These are phyloP conservation scores for Mallotus nudiflorus DNA, from an alignment of 345 rosid species.

Conservation along the genomic window DNA sequence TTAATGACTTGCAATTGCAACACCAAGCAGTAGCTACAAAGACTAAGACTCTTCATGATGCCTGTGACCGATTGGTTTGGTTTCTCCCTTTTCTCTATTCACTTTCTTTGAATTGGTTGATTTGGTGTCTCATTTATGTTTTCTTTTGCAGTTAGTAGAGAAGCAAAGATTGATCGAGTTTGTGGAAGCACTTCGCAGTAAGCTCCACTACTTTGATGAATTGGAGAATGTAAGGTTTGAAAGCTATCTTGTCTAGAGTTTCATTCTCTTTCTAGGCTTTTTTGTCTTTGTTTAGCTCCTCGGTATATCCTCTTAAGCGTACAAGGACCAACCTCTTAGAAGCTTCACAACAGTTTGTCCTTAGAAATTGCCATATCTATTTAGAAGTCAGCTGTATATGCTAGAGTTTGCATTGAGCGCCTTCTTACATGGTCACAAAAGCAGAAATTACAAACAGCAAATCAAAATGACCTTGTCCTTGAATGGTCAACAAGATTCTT, in stretches of 20 bases:
- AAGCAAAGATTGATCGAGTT: slow-evolving; percentile 86
- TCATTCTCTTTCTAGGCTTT: slow-evolving; percentile 5
- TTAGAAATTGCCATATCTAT: not conserved
- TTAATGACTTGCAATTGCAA: slow-evolving; percentile 79
- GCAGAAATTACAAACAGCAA: not conserved
- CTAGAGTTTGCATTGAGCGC: not conserved
- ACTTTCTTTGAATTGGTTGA: not conserved
- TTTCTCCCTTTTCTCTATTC: slow-evolving; percentile 22
- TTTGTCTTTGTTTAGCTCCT: slow-evolving; percentile 3
- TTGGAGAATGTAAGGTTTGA: slow-evolving; percentile 98
- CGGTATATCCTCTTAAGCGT: not conserved
- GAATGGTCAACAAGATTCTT: not conserved
- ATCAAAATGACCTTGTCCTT: not conserved
- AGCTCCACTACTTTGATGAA: slow-evolving; percentile 96
- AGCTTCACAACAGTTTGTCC: not conserved
- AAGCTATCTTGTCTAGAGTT: slow-evolving; percentile 38
- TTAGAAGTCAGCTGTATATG: not conserved
- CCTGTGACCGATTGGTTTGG: slow-evolving; percentile 86
- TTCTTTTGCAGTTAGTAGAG: slow-evolving; percentile 62
- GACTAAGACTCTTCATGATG: slow-evolving; percentile 98
- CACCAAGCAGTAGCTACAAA: slow-evolving; percentile 95
- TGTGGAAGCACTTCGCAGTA: slow-evolving; percentile 90
- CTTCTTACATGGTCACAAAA: not conserved
- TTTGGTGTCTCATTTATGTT: slow-evolving; percentile 19
- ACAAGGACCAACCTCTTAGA: not conserved